These are phyloP conservation scores for Trametes polyzona DNA, from an alignment of 1,284 basidiomycete genomes.

Conservation along the genomic window DNA sequence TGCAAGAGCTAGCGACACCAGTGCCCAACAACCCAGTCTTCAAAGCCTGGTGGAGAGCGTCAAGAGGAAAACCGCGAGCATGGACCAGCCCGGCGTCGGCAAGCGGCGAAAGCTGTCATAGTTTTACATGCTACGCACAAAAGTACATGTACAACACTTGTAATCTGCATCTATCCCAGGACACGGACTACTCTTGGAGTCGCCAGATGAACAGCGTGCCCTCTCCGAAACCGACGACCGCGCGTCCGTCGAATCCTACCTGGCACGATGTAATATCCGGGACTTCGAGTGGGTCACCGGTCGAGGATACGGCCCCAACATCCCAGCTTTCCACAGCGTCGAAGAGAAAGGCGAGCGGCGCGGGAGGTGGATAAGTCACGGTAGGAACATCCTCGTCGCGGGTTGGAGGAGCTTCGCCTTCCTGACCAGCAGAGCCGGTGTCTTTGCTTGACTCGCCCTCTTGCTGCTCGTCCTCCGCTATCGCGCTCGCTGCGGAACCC, in stretches of 20 bases:
- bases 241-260: slow-evolving; percentile 29
- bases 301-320: background rate
- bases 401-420: slow-evolving; percentile 2
- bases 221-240: slow-evolving; percentile 30
- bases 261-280: slow-evolving; percentile 29
- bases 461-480: background rate
- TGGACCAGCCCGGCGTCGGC: slow-evolving; percentile 39
- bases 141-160: slow-evolving; percentile 4
- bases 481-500: background rate
- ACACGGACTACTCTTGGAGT: slow-evolving; percentile 6
- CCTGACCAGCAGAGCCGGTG: background rate
- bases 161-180: slow-evolving; percentile 1
- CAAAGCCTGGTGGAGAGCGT: slow-evolving; percentile 80
- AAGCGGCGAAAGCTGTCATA: slow-evolving; percentile 59
- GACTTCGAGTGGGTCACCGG: slow-evolving; percentile 1
- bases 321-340: slow-evolving; percentile 28
- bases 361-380: slow-evolving; percentile 14
- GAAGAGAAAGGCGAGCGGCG: slow-evolving; percentile 23
- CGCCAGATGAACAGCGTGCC: slow-evolving; percentile 33
- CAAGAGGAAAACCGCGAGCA: slow-evolving; percentile 70
- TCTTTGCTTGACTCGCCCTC: background rate
- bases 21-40: slow-evolving; percentile 49
- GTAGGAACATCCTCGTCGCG: background rate
- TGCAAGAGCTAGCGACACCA: slow-evolving; percentile 11
- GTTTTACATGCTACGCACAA: background rate